Base-by-base conservation (phyloP, 2,329 filamentous ascomycete species). In the Tolypocladium endophyticum region DNA sequence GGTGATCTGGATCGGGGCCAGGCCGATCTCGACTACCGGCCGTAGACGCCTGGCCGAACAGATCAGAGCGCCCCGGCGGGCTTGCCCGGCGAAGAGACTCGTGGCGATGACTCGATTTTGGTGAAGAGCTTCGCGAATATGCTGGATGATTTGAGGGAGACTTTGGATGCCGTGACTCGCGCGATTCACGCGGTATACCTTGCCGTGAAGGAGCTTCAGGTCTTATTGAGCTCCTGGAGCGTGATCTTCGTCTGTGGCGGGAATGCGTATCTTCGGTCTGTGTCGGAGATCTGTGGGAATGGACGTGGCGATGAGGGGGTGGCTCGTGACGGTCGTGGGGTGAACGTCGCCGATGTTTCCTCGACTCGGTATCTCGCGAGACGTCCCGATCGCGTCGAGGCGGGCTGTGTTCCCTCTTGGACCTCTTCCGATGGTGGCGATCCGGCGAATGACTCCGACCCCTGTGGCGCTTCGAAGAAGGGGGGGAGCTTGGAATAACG, bases 381-480 rank as follows among this genome's bases (percentile, higher is more conserved):
- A 72, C 74, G 60, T 74, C 73, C 56, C 73, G 71, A 53, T 70
- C 72, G 59, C 71, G 71, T 70, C 74, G 59, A 64, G 77, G 77
- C 28, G 72, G 68, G 55, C 72, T 74, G 55, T 69, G 66, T 4
- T 69, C 66, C 61, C 70, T 68, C 61, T 70, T 72, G 23, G 72
- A 75, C 69, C 68, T 75, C 65, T 80, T 80, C 33, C 73, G 71
- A 56, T 72, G 73, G 38, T 71, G 71, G 6, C 67, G 66, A 3
- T 69, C 71, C 28, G 71, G 67, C 2, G 77, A 72, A n/a, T 68
- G 74, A 55, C 75, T 79, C 57, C 72, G 72, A 60, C 73, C 79
- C 60, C 77, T 72, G 55, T 72, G 70, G 57, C 77, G 72, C 64
- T 79, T 79, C 41, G 71, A 63, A 7, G 74, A 73, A 30, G 73